Base-by-base conservation (phyloP, 345 rosid genomes). In the Moricandia arvensis region DNA sequence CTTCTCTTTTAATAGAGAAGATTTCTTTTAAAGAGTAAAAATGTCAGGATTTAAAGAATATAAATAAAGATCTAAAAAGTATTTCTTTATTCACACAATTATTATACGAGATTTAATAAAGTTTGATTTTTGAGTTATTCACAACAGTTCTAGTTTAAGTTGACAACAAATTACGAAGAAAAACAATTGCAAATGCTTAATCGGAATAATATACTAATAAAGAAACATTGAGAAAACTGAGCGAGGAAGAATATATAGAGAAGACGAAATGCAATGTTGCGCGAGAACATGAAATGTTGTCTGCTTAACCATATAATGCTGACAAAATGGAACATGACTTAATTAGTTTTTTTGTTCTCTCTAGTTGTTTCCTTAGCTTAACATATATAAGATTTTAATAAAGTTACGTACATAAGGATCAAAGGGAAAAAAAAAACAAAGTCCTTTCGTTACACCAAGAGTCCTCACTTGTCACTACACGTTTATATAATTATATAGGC, bases 281-380 rank as follows among this genome's bases (percentile, higher is more conserved):
- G 77, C 69, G 77, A 78, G 81, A 78, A 78, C 63, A 72, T 35
- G 77, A 72, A 78, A 77, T 49, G 81, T 66, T 78, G 81, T 78
- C 81, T 78, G 77, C 73, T 72, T 49, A 77, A n/a, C 37, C 77
- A 59, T 35, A 59, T 72, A 78, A 72, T 78, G 77, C 73, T 72
- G 81, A 71, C 76, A 77, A 71, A 49, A n/a, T 49, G 68, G 72
- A 72, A 71, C 77, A 78, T 72, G 81, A 29, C 31, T 29, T 29
- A 29, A 29, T 29, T 3, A 29, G 31, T 3, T 29, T 29, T 29
- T 29, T 29, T 29, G 31, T 29, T 29, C 4, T 29, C 3, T 29
- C 31, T 4, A 29, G 31, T 29, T 29, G 31, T 29, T 29, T 29
- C 31, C 31, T 29, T 29, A 29, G 31, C 5, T 29, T 29, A 29